Percentiles rank a stretch among this genome's conserved stretches.
phyloP scores from a whole-genome alignment of 2,329 filamentous ascomycete species.

The Pseudogymnoascus sp. region DNA sequence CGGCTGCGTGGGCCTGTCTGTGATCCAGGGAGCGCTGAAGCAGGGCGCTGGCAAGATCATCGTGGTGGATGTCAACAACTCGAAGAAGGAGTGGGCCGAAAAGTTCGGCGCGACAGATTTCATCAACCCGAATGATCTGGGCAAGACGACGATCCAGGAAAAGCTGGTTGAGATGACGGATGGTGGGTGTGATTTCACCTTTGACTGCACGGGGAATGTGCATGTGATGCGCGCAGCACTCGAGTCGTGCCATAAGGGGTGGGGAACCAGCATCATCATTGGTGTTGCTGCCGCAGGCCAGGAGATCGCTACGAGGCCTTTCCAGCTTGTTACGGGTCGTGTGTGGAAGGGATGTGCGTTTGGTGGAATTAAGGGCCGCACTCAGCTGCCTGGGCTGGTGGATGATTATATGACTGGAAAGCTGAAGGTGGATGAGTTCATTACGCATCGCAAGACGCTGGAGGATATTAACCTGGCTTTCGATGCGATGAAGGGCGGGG shows the following conservation, averaged over 20 bases:
- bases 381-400: constrained; percentile 81
- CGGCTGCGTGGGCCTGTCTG: constrained; percentile 89
- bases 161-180: constrained; percentile 96
- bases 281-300: constrained; percentile 94
- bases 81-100: constrained; percentile 82
- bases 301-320: constrained; percentile 89
- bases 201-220: constrained; percentile 97
- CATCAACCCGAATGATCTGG: constrained; percentile 78
- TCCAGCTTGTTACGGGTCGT: constrained; percentile 96
- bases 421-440: constrained; percentile 98
- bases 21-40: constrained; percentile 82
- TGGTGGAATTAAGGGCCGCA: constrained; percentile 94
- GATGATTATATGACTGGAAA: constrained; percentile 80
- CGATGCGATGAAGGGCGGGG: constrained; percentile 87
- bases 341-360: constrained; percentile 98
- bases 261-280: constrained; percentile 97
- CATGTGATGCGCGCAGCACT: constrained; percentile 91
- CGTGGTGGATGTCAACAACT: constrained; percentile 72
- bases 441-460: constrained; percentile 85
- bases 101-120: constrained; percentile 98
- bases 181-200: constrained; percentile 96
- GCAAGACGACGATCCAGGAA: constrained; percentile 74
- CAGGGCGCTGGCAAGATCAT: constrained; percentile 41
- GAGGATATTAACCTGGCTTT: constrained; percentile 83
- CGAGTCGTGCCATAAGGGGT: constrained; percentile 98